A percentile compares a stretch with the other conserved stretches of the same genome.
These are phyloP conservation scores for Musa itinerans DNA, from an alignment of 176 grass and related monocot genomes.

Conservation along the genomic window DNA sequence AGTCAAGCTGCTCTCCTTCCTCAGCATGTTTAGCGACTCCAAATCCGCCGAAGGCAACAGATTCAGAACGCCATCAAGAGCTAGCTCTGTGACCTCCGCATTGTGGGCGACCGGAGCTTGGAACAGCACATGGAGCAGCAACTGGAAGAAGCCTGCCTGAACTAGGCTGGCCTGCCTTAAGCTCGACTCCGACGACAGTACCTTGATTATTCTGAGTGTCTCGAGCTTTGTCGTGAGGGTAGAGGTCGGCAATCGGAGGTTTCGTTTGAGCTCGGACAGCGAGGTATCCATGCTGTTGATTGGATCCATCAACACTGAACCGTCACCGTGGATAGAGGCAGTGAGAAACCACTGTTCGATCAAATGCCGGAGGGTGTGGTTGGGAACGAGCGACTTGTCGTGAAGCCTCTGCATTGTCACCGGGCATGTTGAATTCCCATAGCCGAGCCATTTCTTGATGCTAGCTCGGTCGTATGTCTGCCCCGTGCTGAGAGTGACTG, in stretches of 20 bases:
- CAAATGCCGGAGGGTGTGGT: slow-evolving; percentile 28
- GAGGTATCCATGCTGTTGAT: not conserved
- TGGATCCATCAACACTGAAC: not conserved
- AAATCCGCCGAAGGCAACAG: slow-evolving; percentile 9
- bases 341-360: slow-evolving; percentile 23
- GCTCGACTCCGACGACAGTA: slow-evolving; percentile 17
- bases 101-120: not conserved
- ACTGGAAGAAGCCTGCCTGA: slow-evolving; percentile 28
- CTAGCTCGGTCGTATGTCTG: slow-evolving; percentile 20
- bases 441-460: slow-evolving; percentile 26
- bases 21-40: slow-evolving; percentile 16
- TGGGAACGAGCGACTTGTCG: slow-evolving; percentile 17
- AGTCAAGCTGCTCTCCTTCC: not conserved
- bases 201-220: slow-evolving; percentile 25
- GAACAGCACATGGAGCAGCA: slow-evolving; percentile 25
- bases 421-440: slow-evolving; percentile 21
- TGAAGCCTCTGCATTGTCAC: slow-evolving; percentile 30
- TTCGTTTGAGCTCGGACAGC: slow-evolving; percentile 13
- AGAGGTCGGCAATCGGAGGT: not conserved
- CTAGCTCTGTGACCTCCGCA: slow-evolving; percentile 10
- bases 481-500: slow-evolving; percentile 15
- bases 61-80: slow-evolving; percentile 25
- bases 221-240: slow-evolving; percentile 8
- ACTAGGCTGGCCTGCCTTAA: slow-evolving; percentile 11
- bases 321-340: not conserved